Evolutionary conservation across 768 basidiomycete genomes (phyloP), one percentile per base, ranked within the genome.

Genomic region (Trametes villosa): DNA sequence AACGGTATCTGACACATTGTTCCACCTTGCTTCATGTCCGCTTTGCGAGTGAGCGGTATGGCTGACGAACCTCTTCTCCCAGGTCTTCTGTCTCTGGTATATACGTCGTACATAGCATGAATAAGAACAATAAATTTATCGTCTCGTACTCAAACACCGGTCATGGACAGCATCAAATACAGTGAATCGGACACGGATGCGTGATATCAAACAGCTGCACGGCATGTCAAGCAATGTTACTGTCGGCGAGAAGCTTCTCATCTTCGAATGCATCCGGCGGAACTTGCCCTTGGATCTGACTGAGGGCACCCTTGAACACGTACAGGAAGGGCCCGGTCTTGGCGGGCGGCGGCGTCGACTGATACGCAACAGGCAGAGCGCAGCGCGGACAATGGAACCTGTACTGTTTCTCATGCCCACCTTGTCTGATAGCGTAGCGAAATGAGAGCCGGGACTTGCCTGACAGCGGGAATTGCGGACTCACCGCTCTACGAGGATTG

Each of bases 211-310:
- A 47, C 24, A 47, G 2, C 4, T n/a, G n/a, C 29, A 31, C 1
- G 6, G 29, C 4, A 2, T 29, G 8, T 46, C 41, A 59, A 18
- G 51, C 30, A 24, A 59, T 48, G 53, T 50, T 51, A 30, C n/a
- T 45, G 17, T 24, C 53, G n/a, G 50, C 51, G 26, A 57, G 50
- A 34, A 54, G 50, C 22, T 75, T 70, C 62, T 82, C 82, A 40
- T 83, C 80, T 50, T 89, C 86, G 68, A 96, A 93, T 7, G 94
- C 94, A 64, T 92, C 92, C 46, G 81, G 74, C 11, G 94, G 94
- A 31, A 94, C 76, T 69, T 94, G 88, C 33, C 94, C 94, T 78
- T 96, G 94, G 65, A 89, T 77, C 68, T 91, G 90, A n/a, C 91
- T 93, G 58, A 96, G 80, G 18, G 92, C 88, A 4, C 94, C 94